Percentiles rank a stretch among this genome's conserved stretches.
Conservation (phyloP, 2,329 filamentous ascomycete genomes). For the Blastomyces gilchristii region DNA sequence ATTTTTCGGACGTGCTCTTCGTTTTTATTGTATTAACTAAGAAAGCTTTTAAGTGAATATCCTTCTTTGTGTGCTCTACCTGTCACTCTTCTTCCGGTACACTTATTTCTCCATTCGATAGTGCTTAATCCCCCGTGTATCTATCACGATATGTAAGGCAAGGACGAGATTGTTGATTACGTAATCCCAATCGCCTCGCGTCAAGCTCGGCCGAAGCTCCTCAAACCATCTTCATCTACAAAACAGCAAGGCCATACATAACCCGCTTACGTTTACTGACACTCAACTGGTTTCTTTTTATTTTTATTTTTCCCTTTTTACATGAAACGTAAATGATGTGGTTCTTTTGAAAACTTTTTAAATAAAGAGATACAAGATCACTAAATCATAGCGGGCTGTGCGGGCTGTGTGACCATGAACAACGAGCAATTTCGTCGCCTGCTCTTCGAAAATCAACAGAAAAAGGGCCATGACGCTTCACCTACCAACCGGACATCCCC, state of each 20-base stretch:
- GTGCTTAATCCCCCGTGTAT: background rate
- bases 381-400: background rate
- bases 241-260: too few species aligned
- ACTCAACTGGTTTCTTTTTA: too few species aligned
- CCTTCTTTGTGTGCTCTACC: background rate
- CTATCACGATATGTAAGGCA: background rate
- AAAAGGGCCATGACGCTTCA: conserved; percentile 18
- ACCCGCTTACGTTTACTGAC: too few species aligned
- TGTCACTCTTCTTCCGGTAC: background rate
- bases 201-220: too few species aligned
- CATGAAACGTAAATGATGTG: background rate
- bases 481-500: conserved; percentile 18
- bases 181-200: background rate
- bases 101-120: background rate
- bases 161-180: background rate
- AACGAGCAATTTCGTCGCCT: conserved; percentile 89
- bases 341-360: background rate
- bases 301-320: too few species aligned
- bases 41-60: background rate
- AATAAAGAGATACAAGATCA: background rate
- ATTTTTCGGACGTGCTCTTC: background rate
- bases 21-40: background rate
- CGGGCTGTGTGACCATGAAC: conserved; percentile 55
- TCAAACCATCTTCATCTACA: background rate
- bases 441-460: conserved; percentile 46